phyloP scores from a whole-genome alignment of 78 protist species.

The Protostelium mycophagum region DNA sequence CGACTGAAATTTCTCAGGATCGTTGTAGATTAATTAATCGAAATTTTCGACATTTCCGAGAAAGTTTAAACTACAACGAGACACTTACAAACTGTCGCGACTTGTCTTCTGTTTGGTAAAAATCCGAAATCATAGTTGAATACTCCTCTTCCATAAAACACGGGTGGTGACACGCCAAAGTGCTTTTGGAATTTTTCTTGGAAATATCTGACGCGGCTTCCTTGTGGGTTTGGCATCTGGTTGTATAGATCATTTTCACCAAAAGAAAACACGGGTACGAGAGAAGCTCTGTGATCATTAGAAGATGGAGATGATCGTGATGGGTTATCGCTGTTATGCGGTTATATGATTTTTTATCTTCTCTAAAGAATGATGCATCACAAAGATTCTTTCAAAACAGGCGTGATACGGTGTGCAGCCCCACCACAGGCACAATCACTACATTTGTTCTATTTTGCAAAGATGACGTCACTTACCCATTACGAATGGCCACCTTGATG shows the following conservation, averaged over 20 bases:
- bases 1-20: too few relatives aligned
- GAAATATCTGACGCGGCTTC: constrained; percentile 29
- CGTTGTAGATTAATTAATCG: neutral
- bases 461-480: constrained; percentile 16
- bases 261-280: constrained; percentile 57
- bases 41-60: neutral
- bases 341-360: neutral
- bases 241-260: constrained; percentile 60
- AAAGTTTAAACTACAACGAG: neutral
- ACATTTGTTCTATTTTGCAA: neutral
- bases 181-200: constrained; percentile 30
- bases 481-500: constrained; percentile 33
- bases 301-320: neutral
- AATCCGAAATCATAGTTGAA: constrained; percentile 57
- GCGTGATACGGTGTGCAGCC: too few relatives aligned
- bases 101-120: constrained; percentile 18
- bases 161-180: constrained; percentile 55
- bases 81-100: constrained; percentile 34
- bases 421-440: too few relatives aligned
- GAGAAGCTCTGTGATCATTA: constrained; percentile 26
- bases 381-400: too few relatives aligned
- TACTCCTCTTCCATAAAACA: constrained; percentile 51
- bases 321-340: neutral
- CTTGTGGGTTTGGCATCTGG: constrained; percentile 46
- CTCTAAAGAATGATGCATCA: too few relatives aligned